Evolutionary conservation across 2,329 filamentous ascomycete genomes (phyloP).

Genomic region (Xylariales sp.): DNA sequence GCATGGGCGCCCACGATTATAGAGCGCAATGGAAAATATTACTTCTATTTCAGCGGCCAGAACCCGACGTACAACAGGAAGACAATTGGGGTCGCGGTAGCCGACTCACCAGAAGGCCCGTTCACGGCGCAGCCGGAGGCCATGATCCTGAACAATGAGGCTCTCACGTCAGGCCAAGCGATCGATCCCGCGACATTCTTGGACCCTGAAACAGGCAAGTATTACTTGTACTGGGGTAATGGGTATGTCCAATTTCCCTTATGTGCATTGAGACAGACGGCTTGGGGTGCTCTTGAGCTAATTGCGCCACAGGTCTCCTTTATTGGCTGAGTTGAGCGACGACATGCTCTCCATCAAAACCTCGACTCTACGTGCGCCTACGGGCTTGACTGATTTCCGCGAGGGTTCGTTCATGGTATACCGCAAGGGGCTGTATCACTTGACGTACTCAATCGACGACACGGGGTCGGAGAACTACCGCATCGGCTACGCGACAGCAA

Average conservation of each 20-base stretch:
- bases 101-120: slow-evolving; percentile 67
- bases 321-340: slow-evolving; percentile 57
- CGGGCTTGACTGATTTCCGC: slow-evolving; percentile 57
- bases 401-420: slow-evolving; percentile 59
- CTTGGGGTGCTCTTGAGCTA: background rate
- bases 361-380: slow-evolving; percentile 49
- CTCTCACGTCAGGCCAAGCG: slow-evolving; percentile 53
- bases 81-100: slow-evolving; percentile 71
- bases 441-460: slow-evolving; percentile 62
- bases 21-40: slow-evolving; percentile 69
- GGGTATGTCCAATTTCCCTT: slow-evolving; percentile 37
- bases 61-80: slow-evolving; percentile 66
- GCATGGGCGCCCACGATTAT: slow-evolving; percentile 75
- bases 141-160: slow-evolving; percentile 66
- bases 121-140: slow-evolving; percentile 65
- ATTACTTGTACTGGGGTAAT: slow-evolving; percentile 73
- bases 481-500: slow-evolving; percentile 59
- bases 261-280: background rate
- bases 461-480: slow-evolving; percentile 59
- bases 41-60: slow-evolving; percentile 69
- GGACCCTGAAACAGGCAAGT: slow-evolving; percentile 66
- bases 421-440: slow-evolving; percentile 58
- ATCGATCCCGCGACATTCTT: slow-evolving; percentile 73
- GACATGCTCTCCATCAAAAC: slow-evolving; percentile 59
- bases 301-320: slow-evolving; percentile 44